Base-by-base conservation (phyloP, 2,329 filamentous ascomycete species). In the Endoconidiophora polonica region DNA sequence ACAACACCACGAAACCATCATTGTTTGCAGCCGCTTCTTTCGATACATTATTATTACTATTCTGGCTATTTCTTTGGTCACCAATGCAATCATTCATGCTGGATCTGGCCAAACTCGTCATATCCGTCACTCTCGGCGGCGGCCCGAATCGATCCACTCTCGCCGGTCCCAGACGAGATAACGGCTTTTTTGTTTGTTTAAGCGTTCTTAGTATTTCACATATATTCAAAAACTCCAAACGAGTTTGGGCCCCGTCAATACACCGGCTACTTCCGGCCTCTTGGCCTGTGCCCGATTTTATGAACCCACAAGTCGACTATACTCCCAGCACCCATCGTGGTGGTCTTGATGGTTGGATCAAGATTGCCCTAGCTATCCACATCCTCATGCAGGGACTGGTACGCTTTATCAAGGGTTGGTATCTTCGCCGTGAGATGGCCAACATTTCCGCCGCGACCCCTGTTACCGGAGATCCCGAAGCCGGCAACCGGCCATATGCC, bases 71-170 rank as follows among this genome's bases (percentile, higher is more conserved):
- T 57, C 73, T 94, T 54, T 93, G 84, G 84, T 79, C 80, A 29
- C 86, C 86, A 52, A 76, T 90, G 55, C 88, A 94, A 62, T 85
- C 86, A 60, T 81, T 93, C 60, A 82, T 90, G 52, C 72, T 95
- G 57, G 88, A 95, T 62, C 74, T 94, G 48, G 86, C 88, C 54
- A 90, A 95, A 65, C 85, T 90, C 52, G 86, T 94, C 61, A 93
- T 95, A 60, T 88, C 88, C 52, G 79, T 94, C 52, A 93, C 87
- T 0, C 69, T 95, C 9, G 88, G 88, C 55, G 88, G 87, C n/a
- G 54, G 54, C 22, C 55, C 59, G 72, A 68, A 70, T 29, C 29
- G 12, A 33, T 33, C 29, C 52, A 93, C 87, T 0, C 69, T 95
- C 9, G 88, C 88, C 55, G 88, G 87, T n/a, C 53, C 53, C 20